Base-by-base conservation (phyloP, 108 stramenopile genomes). In the Licmophora abbreviata region DNA sequence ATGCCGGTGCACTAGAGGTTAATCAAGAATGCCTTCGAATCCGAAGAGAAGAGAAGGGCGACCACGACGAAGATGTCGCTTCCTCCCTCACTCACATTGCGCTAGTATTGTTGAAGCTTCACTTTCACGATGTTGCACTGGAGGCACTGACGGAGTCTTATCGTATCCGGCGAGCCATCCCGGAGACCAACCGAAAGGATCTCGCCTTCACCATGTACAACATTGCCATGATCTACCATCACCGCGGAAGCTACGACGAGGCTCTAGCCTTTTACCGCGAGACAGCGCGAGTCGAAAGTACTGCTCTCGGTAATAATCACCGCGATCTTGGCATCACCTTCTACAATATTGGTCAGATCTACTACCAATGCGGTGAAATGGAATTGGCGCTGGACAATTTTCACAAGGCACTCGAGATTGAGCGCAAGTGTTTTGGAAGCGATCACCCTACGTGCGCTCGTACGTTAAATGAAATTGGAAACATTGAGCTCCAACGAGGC, bases 401-500 rank as follows among this genome's bases (percentile, higher is more conserved):
- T 45, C 47, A 51, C 18, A 36, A 68, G 18, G 73, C 77, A 23
- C 34, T 60, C 8, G 50, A 58, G 21, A 68, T 74, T 37, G 73
- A 74, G 27, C 58, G 59, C 4, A 41, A 43, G 18, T 63, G 57
- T 36, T 61, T 58, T 36, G 66, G 66, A 2, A 46, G 20, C 4
- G 58, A 73, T 30, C 71, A 65, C 29, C 49, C 68, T 7, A 62
- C 76, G 5, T 71, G 67, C 42, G 83, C 83, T 11, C 57, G 74
- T 27, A 73, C 77, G 0, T 33, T 81, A 47, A 79, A 75, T 44
- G 79, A 85, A 44, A 85, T 85, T 49, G 83, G 83, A 12, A 85
- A 85, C 58, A 70, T 85, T 32, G 56, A 81, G 27, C 45, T 76
- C 27, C 46, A 64, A 29, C 51, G 58, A 10, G 74, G 81, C 22